Evolutionary conservation across 1,284 basidiomycete species (phyloP), one percentile per base, ranked within the genome.

Genomic region (Ceratobasidium sp.): DNA sequence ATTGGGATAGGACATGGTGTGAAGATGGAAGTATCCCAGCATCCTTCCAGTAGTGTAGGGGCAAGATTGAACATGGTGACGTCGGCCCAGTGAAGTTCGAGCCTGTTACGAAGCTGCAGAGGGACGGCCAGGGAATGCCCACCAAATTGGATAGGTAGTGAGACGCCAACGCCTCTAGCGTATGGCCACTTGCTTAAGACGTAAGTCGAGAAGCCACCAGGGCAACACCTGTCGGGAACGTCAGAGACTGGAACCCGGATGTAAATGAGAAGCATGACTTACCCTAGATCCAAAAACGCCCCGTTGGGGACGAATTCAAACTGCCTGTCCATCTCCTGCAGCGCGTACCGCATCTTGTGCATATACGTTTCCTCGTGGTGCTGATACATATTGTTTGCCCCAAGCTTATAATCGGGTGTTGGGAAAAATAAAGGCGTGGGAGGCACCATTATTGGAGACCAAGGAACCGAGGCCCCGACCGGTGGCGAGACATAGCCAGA

Each of bases 191-290:
- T 73, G 21, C 58, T 60, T 30, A 73, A 23, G 6, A 73, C 52
- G 21, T 70, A 73, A 8, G 62, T 73, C 0, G 65, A 53, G 41
- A 69, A 73, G 3, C 72, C 72, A 6, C 72, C 72, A n/a, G 72
- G 72, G 23, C 64, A 65, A 30, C 72, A 73, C 4, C 72, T 73
- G 28, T 28, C 9, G 16, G 21, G 16, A 21, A 6, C 9, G 16
- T 61, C 26, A 55, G 72, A 10, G 30, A 9, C 39, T 30, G 1
- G 30, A 28, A 59, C n/a, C 3, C 59, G n/a, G 12, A 30, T 28
- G n/a, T 16, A 30, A 23, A 21, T n/a, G 18, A 12, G 1, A 9
- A 1, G 18, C 30, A 34, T 50, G 9, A 36, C 67, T 59, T 48
- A 70, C 67, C 67, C 67, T 23, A 70, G 30, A 43, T 70, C 67